Evolutionary conservation across 176 grass and related monocot species (phyloP).

Genomic region (Triticum monococcum): DNA sequence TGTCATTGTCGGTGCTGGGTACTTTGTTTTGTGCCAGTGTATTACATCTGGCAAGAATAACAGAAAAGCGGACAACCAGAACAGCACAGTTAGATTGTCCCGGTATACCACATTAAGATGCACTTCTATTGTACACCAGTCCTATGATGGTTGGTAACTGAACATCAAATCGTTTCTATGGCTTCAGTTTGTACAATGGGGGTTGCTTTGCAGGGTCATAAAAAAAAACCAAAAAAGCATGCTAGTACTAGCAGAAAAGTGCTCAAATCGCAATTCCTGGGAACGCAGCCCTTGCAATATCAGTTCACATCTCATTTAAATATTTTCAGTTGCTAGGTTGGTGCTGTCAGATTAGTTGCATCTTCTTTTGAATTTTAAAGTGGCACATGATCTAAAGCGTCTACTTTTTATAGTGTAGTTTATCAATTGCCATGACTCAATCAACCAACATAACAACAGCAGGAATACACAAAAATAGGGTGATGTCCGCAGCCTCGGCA

Average conservation of each 20-base stretch:
- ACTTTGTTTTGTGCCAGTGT: background rate
- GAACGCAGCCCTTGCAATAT: background rate
- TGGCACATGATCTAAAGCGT: background rate
- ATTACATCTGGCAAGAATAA: conserved; percentile 18
- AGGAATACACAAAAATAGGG: conserved; percentile 15
- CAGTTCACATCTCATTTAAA: conserved; percentile 22
- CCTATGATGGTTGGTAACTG: background rate
- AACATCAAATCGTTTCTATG: background rate
- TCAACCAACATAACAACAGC: background rate
- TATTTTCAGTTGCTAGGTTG: conserved; percentile 32
- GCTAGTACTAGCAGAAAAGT: background rate
- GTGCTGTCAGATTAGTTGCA: conserved; percentile 17
- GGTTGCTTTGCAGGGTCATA: background rate
- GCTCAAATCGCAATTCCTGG: background rate
- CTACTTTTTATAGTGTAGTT: background rate
- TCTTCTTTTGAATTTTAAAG: conserved; percentile 36
- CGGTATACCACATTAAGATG: background rate
- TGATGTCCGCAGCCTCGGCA: background rate
- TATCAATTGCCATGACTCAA: background rate
- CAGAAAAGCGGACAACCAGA: background rate
- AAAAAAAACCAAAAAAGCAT: background rate
- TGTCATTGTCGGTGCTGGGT: background rate
- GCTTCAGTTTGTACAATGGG: background rate
- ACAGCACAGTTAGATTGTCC: background rate
- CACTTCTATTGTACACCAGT: background rate